Conservation (phyloP, 2,329 filamentous ascomycete species). For the Aureobasidium sp. region DNA sequence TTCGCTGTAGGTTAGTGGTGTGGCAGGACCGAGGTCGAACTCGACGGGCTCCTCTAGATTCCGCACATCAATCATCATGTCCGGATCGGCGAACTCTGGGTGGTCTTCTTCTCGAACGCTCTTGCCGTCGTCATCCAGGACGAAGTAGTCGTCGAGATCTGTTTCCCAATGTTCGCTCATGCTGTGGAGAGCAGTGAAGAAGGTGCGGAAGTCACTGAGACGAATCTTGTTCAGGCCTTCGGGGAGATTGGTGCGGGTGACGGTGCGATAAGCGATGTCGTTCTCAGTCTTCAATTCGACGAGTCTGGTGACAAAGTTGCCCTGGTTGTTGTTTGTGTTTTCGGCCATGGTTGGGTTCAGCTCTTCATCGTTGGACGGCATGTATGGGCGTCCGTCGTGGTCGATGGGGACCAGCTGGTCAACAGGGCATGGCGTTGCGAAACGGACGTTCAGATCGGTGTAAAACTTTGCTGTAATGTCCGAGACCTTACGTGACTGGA, state of each 20-base stretch:
- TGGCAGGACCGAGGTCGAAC: neutral
- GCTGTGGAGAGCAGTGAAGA: conserved; percentile 53
- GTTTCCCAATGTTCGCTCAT: conserved; percentile 58
- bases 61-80: conserved; percentile 9
- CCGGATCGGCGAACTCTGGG: conserved; percentile 2
- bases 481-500: neutral
- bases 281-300: conserved; percentile 50
- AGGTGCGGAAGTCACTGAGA: conserved; percentile 51
- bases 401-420: conserved; percentile 34
- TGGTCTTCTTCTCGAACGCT: conserved; percentile 8
- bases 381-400: conserved; percentile 11
- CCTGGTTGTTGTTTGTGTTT: conserved; percentile 28
- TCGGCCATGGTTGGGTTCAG: neutral
- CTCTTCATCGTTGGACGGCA: conserved; percentile 14
- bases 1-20: conserved; percentile 7
- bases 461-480: conserved; percentile 15
- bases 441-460: conserved; percentile 34
- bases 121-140: conserved; percentile 12
- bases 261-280: conserved; percentile 50
- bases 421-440: conserved; percentile 31
- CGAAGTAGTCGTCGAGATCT: conserved; percentile 50
- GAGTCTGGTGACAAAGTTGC: conserved; percentile 42
- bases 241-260: conserved; percentile 40
- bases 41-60: neutral
- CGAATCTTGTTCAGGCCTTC: conserved; percentile 40